Evolutionary conservation across 805 yeast species (phyloP).

Genomic region (Naumovozyma castellii): DNA sequence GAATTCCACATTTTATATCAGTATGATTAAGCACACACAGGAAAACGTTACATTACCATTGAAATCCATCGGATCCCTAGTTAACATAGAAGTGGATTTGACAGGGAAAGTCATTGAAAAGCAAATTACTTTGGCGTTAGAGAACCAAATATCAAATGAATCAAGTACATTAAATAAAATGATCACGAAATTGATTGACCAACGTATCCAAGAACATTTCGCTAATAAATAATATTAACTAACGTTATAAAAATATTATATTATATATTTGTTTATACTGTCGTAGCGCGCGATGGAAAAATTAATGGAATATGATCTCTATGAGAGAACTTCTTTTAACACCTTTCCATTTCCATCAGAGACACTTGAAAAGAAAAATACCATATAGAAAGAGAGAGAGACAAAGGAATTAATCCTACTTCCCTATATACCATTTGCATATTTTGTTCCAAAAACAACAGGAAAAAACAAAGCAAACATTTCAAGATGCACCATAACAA

Average conservation of each 20-base stretch:
- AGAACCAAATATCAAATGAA: constrained; percentile 41
- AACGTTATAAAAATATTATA: background rate
- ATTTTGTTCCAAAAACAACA: no score
- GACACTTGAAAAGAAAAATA: no score
- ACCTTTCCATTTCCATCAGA: no score
- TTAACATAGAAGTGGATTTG: constrained; percentile 90
- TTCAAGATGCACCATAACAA: background rate
- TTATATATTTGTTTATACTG: background rate
- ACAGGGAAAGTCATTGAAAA: constrained; percentile 87
- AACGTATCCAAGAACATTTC: constrained; percentile 27
- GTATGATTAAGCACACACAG: constrained; percentile 90
- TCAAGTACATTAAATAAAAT: constrained; percentile 42
- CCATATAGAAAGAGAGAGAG: no score
- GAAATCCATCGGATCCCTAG: constrained; percentile 52
- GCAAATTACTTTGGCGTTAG: constrained; percentile 57
- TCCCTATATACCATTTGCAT: no score
- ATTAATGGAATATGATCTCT: no score
- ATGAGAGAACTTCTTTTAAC: no score
- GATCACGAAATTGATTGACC: constrained; percentile 40
- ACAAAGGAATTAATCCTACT: no score
- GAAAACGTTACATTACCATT: constrained; percentile 62
- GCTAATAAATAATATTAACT: constrained; percentile 1
- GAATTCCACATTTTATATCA: constrained; percentile 56
- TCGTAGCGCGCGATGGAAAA: background rate
- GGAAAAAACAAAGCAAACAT: no score